Conservation (phyloP, 2,329 filamentous ascomycete species). For the Aspergillus sp. region DNA sequence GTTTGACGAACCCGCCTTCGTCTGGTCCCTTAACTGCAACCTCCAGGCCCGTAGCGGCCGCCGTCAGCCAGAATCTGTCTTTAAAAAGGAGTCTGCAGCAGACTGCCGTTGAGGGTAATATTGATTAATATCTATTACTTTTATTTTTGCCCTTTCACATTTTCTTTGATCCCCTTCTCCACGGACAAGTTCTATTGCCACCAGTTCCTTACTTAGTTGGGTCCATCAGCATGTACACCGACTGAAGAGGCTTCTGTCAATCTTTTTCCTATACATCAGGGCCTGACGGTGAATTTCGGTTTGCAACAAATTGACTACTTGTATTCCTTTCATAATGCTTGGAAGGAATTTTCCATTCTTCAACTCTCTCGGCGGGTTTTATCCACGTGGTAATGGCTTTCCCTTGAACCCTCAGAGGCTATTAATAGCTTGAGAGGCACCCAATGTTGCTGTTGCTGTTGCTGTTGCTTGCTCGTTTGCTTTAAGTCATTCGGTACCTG, state of each 20-base stretch:
- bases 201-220: conserved; percentile 13
- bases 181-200: conserved; percentile 9
- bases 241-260: conserved; percentile 3
- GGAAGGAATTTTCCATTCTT: conserved; percentile 40
- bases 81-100: conserved; percentile 47
- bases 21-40: conserved; percentile 40
- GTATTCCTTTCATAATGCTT: conserved; percentile 36
- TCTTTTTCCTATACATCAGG: conserved; percentile 5
- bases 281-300: conserved; percentile 3
- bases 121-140: conserved; percentile 19
- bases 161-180: conserved; percentile 3
- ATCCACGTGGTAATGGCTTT: conserved; percentile 43
- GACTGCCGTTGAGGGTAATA: conserved; percentile 49
- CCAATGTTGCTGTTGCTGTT: conserved; percentile 20
- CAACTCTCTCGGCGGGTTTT: conserved; percentile 38
- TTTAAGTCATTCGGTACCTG: background rate
- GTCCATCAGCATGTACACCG: conserved; percentile 12
- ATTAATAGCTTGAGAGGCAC: conserved; percentile 15
- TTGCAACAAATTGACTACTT: conserved; percentile 13
- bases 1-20: conserved; percentile 44
- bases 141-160: conserved; percentile 12
- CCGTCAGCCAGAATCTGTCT: conserved; percentile 33
- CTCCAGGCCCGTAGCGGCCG: conserved; percentile 33
- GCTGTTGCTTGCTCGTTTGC: conserved; percentile 15
- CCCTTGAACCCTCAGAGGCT: conserved; percentile 16